These are phyloP conservation scores for Raphidocelis subcapitata DNA, from an alignment of 139 green algal genomes.

Conservation along the genomic window DNA sequence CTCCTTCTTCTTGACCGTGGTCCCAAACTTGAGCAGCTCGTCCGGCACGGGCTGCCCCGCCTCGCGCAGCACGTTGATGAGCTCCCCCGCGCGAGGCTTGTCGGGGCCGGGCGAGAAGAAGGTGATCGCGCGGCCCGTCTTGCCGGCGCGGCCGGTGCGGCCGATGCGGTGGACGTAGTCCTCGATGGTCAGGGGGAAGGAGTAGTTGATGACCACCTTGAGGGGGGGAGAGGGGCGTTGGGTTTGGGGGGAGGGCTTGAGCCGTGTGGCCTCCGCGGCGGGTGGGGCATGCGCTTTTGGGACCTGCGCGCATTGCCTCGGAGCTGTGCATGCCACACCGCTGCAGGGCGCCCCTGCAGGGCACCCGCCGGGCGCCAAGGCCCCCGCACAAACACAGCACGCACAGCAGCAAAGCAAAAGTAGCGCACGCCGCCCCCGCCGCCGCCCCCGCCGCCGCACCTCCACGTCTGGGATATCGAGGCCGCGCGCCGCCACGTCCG, in stretches of 20 bases:
- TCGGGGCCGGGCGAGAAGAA: conserved; percentile 76
- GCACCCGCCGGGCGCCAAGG: conserved; percentile 38
- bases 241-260: too few relatives aligned
- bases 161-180: conserved; percentile 99
- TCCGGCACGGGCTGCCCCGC: conserved; percentile 84
- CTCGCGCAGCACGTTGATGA: conserved; percentile 95
- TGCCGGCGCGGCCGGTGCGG: conserved; percentile 91
- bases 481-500: conserved; percentile 89
- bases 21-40: conserved; percentile 90
- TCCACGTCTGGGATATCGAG: conserved; percentile 88
- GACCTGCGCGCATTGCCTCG: too few relatives aligned
- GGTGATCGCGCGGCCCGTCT: conserved; percentile 83
- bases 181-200: conserved; percentile 93
- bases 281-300: too few relatives aligned
- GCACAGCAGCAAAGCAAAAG: too few relatives aligned
- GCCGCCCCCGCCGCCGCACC: too few relatives aligned
- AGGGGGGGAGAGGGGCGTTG: conserved; percentile 3
- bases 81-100: conserved; percentile 59
- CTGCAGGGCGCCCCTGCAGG: too few relatives aligned
- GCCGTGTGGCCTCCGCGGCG: too few relatives aligned
- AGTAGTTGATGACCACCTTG: conserved; percentile 96
- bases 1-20: conserved; percentile 95
- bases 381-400: not conserved
- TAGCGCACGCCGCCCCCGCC: too few relatives aligned
- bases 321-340: too few relatives aligned